These are phyloP conservation scores for Irpex sp. DNA, from an alignment of 1,284 basidiomycete species.

Conservation along the genomic window DNA sequence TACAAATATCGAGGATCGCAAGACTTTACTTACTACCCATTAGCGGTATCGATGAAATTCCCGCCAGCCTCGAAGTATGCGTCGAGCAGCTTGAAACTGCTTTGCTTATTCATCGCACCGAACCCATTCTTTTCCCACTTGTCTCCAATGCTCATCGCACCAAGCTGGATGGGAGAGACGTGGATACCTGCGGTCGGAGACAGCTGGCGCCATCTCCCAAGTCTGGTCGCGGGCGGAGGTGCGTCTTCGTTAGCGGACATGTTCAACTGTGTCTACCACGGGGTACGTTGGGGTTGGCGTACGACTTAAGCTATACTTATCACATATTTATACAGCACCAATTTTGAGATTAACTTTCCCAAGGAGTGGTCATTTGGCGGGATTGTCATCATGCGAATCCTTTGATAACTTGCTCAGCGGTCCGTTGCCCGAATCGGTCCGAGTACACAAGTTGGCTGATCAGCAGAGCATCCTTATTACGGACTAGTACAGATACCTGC, in stretches of 20 bases:
- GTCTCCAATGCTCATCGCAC: constrained; percentile 47
- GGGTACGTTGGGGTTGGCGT: neutral
- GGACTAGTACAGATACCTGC: no score
- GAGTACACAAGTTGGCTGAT: no score
- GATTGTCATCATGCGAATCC: no score
- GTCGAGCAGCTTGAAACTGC: constrained; percentile 43
- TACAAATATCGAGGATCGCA: neutral
- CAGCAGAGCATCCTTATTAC: no score
- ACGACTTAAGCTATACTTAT: neutral
- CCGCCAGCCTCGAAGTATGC: constrained; percentile 45
- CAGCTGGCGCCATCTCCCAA: constrained; percentile 43
- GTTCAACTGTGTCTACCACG: neutral
- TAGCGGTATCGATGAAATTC: constrained; percentile 57
- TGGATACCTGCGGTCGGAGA: constrained; percentile 31
- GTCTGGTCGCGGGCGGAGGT: constrained; percentile 24
- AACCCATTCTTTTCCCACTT: constrained; percentile 32
- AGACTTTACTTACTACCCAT: constrained; percentile 36
- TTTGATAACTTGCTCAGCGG: no score
- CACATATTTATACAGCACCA: neutral
- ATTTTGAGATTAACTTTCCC: neutral
- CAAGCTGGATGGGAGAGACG: constrained; percentile 47
- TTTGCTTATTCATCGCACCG: constrained; percentile 34
- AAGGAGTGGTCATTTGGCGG: no score
- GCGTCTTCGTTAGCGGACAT: neutral
- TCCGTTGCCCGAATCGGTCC: no score